A percentile compares a stretch with the other conserved stretches of the same genome.
These are phyloP conservation scores for Chlamydomonas sp. DNA, from an alignment of 139 green algal species.

Conservation along the genomic window DNA sequence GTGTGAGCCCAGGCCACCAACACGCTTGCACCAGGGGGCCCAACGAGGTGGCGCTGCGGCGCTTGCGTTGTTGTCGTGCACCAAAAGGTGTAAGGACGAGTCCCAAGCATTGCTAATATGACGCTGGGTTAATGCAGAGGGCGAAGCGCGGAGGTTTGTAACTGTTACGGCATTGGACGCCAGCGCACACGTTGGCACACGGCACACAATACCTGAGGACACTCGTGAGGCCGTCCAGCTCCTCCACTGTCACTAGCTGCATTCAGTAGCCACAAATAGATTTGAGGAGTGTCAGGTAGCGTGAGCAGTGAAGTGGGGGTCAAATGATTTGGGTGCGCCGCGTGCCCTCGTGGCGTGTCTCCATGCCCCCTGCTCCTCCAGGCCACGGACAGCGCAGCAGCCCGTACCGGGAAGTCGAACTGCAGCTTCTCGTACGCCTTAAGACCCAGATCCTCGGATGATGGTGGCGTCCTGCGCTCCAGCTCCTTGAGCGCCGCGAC, in stretches of 20 bases:
- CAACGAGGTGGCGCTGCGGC: too few relatives aligned
- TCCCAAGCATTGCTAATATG: too few relatives aligned
- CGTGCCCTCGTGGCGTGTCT: background rate
- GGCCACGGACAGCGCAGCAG: background rate
- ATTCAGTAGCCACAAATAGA: background rate
- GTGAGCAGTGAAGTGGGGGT: background rate
- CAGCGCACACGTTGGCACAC: too few relatives aligned
- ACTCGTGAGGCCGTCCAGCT: slow-evolving; percentile 20
- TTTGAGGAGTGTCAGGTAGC: background rate
- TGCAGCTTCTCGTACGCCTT: slow-evolving; percentile 31
- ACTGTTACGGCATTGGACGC: background rate
- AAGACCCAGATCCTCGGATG: background rate
- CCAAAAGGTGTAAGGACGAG: too few relatives aligned
- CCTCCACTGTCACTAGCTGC: slow-evolving; percentile 28
- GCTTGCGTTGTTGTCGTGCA: too few relatives aligned
- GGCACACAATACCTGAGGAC: background rate
- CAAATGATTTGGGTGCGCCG: background rate
- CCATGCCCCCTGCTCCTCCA: too few relatives aligned
- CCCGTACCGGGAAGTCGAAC: slow-evolving; percentile 41
- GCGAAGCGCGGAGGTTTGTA: too few relatives aligned
- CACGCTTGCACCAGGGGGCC: too few relatives aligned
- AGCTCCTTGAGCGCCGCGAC: slow-evolving; percentile 23
- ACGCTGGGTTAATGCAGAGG: too few relatives aligned
- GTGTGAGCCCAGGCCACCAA: too few relatives aligned
- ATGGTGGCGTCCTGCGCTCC: background rate